Evolutionary conservation across 345 rosid genomes (phyloP), one percentile per base, ranked within the genome.

Genomic region (Turritis glabra): DNA sequence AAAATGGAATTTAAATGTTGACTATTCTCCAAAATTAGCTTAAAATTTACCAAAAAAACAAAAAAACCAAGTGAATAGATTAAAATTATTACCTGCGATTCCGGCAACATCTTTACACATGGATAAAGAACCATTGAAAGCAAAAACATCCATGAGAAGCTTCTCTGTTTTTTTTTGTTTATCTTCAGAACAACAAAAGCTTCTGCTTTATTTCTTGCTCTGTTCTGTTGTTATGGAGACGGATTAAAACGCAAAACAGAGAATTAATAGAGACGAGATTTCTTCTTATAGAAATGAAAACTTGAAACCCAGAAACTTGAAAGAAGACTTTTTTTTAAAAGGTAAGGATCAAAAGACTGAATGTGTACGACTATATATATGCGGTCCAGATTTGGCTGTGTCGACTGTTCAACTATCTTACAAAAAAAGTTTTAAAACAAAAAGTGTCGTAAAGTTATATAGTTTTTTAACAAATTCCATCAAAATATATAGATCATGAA

Each of bases 21-120:
- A 23, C 0, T 22, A 19, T 38, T 17, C n/a, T 15, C 43, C 5
- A 47, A 62, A 62, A 58, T 15, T 61, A 61, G 73, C 73, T 14
- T 22, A 37, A 65, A 54, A 18, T 0, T 59, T 9, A 17, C 55
- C 29, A 12, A 46, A 54, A 50, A 73, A 3, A 5, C 12, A 27
- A 15, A 43, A 43, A 43, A 43, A 43, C 1, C 19, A 43, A 43
- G 29, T 21, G 30, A 52, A 40, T 18, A 70, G 69, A 17, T n/a
- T 48, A 2, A 71, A 52, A 9, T 7, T 3, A 4, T 19, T 73
- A 82, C 85, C 85, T 38, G 85, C 92, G 60, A 88, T 74, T 81
- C 97, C 97, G 57, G 94, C 96, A 55, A 84, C 86, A 87, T 84
- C 88, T 60, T 76, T 82, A 63, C 78, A 82, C 73, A 73, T 33